Base-by-base conservation (phyloP, 2,329 filamentous ascomycete genomes). In the Thermoascus crustaceus region DNA sequence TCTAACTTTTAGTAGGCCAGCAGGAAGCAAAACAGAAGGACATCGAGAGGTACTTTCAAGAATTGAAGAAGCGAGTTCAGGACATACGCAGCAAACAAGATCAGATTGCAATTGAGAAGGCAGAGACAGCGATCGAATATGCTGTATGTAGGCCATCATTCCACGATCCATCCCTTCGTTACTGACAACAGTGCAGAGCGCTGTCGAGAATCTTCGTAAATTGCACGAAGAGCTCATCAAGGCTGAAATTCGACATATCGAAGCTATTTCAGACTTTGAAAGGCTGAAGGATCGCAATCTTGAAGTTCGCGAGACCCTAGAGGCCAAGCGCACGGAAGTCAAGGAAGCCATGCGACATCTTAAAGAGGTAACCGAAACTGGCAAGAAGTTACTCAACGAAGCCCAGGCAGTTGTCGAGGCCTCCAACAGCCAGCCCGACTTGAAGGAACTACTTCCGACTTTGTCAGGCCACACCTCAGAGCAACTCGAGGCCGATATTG, bases 241-340 rank as follows among this genome's bases (percentile, higher is more conserved):
- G 48, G 77, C 75, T 2, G 74, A 84, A 46, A 70, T 95, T 29
- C 71, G 78, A 41, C 64, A 75, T 1, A 73, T 93, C 19, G 91
- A 98, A 65, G 88, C 86, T 1, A 59, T 69, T n/a, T 95, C 87
- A 0, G 91, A 98, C 50, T 60, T 82, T 2, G 69, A 76, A 29
- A 74, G 75, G 4, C 67, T 95, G n/a, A 74, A 76, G 48, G 65
- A 67, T 10, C 78, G 79, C 39, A 85, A 86, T 47, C 48, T 58
- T 6, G 68, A 75, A 31, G 75, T 86, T 39, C 68, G 71, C 36
- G 53, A 66, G 4, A 56, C 57, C 8, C 57, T 69, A 0, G 47
- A 53, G 14, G 37, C 39, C 10, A 63, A 59, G 26, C 30, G 37
- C 11, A 24, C 41, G 2, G 51, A 57, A 4, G 50, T 71, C 10